phyloP scores from a whole-genome alignment of 1,284 basidiomycete species.

The Ustilago curta region DNA sequence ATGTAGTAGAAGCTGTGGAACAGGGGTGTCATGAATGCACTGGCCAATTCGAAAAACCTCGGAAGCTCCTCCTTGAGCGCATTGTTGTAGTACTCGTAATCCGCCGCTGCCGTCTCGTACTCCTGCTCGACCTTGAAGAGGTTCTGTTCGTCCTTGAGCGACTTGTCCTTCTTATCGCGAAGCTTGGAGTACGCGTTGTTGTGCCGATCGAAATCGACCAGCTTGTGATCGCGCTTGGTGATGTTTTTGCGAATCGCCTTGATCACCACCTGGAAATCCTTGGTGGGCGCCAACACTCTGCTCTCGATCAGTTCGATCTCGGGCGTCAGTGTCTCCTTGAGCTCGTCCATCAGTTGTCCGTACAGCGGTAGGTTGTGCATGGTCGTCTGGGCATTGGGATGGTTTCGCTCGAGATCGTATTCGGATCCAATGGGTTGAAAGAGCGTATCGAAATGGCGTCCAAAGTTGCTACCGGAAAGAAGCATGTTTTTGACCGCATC shows the following conservation, averaged over 20 bases:
- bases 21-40: conserved; percentile 91
- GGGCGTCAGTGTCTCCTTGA: conserved; percentile 81
- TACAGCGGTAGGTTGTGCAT: conserved; percentile 82
- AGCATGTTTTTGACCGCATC: conserved; percentile 78
- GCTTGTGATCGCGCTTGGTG: conserved; percentile 96
- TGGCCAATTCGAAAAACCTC: conserved; percentile 85
- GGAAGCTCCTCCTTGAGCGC: conserved; percentile 93
- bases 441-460: conserved; percentile 80
- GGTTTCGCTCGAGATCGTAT: conserved; percentile 81
- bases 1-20: conserved; percentile 99
- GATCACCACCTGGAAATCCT: conserved; percentile 86
- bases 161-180: conserved; percentile 84
- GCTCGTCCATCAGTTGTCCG: conserved; percentile 82
- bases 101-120: conserved; percentile 90
- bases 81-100: conserved; percentile 96
- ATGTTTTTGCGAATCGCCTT: conserved; percentile 93
- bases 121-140: conserved; percentile 90
- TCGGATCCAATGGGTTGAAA: conserved; percentile 73
- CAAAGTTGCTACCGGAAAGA: conserved; percentile 81
- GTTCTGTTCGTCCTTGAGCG: conserved; percentile 69
- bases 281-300: conserved; percentile 84
- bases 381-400: conserved; percentile 83
- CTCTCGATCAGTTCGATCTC: conserved; percentile 96
- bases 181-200: conserved; percentile 96
- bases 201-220: conserved; percentile 93